Evolutionary conservation across 805 yeast species (phyloP), one percentile per base, ranked within the genome.

Genomic region (Candida silvicultrix): DNA sequence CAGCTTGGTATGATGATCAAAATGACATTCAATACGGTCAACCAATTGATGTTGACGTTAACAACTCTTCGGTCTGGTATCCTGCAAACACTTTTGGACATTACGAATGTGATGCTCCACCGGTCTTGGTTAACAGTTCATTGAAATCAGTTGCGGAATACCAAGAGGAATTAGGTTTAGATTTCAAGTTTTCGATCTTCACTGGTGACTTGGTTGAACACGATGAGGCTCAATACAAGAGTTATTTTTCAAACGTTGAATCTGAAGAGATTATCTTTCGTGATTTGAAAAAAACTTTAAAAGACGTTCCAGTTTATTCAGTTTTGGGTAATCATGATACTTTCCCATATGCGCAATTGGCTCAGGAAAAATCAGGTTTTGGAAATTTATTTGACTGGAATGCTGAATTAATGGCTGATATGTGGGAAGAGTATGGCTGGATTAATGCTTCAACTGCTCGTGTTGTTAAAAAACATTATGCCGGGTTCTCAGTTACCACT

Each of bases 181-280:
- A 67, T 12, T 81, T 72, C 53, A 81, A 78, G 44, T 81, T 82
- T 54, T 70, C 83, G 1, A 62, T 82, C 25, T 82, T 82, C 67
- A 82, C 88, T 6, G 88, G 89, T 43, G 89, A 82, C 55, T 66
- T 81, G 53, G 85, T 81, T 42, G 87, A 82, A 57, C 89, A 82
- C 55, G 80, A 75, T 51, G 77, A 74, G 46, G 58, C 65, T 11
- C 69, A 71, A 40, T 70, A 72, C 52, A 71, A 14, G 16, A 15
- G 18, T 15, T 31, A 31, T 31, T 14, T 15, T 5, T 31, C 16
- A 15, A n/a, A 15, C n/a, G 35, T 73, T 45, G 67, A 74, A 36
- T 58, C 55, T 46, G 71, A 77, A 36, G 66, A 69, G 45, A 74
- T 80, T 37, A 65, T 67, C 45, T 31, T 31, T 7, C 35, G 35